phyloP scores from a whole-genome alignment of 805 yeast genomes.

The Grigorovia jiainica region DNA sequence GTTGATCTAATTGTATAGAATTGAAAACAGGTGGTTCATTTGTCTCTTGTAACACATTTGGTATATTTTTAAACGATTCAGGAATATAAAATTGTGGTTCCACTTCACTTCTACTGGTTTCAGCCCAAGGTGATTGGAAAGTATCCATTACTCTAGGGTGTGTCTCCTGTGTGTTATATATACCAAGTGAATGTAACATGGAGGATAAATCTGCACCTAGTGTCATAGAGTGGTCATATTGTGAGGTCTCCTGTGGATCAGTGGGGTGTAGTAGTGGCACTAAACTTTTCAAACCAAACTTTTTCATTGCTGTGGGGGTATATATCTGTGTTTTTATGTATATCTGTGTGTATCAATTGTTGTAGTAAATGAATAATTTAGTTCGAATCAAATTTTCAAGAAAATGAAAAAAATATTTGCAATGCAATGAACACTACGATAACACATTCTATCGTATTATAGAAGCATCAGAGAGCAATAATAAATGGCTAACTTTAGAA shows the following conservation, averaged over 20 bases:
- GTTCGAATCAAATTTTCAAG: neutral
- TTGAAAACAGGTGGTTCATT: constrained; percentile 26
- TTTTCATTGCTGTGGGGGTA: constrained; percentile 16
- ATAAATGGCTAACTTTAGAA: constrained; percentile 11
- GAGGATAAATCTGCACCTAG: constrained; percentile 28
- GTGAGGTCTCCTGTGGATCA: constrained; percentile 14
- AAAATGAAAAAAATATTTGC: no score
- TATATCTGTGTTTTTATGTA: no score
- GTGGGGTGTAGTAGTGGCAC: constrained; percentile 26
- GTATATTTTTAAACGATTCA: constrained; percentile 35
- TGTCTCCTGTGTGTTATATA: constrained; percentile 17
- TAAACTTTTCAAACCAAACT: constrained; percentile 26
- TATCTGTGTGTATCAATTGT: neutral
- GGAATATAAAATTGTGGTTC: constrained; percentile 76
- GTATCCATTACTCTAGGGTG: constrained; percentile 32
- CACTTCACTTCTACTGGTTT: constrained; percentile 80
- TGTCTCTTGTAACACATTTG: constrained; percentile 24
- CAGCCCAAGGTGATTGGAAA: constrained; percentile 92
- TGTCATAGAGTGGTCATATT: constrained; percentile 27
- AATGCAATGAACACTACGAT: neutral
- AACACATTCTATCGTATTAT: neutral
- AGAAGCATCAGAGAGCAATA: neutral
- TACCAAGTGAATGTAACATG: constrained; percentile 26
- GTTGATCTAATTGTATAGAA: constrained; percentile 28
- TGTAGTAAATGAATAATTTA: neutral